Base-by-base conservation (phyloP, 768 basidiomycete species). In the Zangia roseola region DNA sequence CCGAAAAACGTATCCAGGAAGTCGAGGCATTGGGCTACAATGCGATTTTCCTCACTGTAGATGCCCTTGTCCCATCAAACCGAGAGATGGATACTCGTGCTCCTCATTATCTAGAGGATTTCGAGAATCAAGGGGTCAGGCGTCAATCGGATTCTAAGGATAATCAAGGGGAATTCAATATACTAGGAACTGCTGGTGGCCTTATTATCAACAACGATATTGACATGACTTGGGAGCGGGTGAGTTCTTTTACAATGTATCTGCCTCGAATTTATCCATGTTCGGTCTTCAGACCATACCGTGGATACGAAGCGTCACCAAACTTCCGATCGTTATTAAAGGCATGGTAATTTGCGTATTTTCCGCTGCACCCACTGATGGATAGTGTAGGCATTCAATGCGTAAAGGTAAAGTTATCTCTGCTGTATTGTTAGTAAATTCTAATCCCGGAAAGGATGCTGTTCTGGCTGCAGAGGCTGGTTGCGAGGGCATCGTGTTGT, bases 11-110 rank as follows among this genome's bases (percentile, higher is more conserved):
- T 24, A 77, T 97, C 14, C 75, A 77, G 39, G 82, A 88, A 42
- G 79, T 91, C 19, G 86, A 87, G 49, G 62, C 67, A 25, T 68
- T 89, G 4, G 91, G 91, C 0, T 94, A 88, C 68, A 91, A 86
- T 40, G 92, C 89, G 1, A 88, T 97, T 50, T 91, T 91, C 65
- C 74, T 97, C 46, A 97, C 94, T 2, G 93, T 95, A 3, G 94
- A 97, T 68, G 88, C 91, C 0, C 74, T 90, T n/a, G 81, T 87
- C 34, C 74, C 85, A 2, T 86, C 89, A 9, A 93, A 92, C 57
- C 78, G 92, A 39, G 90, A 92, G 66, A 71, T 76, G 47, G 90
- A 92, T 58, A 80, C 82, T 35, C 77, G 80, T 46, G 79, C 76
- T 49, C 79, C 81, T 10, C 86, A 74, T 61, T 72, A 71, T 44